These are phyloP conservation scores for Emergomyces orientalis DNA, from an alignment of 2,329 filamentous ascomycete species.

Conservation along the genomic window DNA sequence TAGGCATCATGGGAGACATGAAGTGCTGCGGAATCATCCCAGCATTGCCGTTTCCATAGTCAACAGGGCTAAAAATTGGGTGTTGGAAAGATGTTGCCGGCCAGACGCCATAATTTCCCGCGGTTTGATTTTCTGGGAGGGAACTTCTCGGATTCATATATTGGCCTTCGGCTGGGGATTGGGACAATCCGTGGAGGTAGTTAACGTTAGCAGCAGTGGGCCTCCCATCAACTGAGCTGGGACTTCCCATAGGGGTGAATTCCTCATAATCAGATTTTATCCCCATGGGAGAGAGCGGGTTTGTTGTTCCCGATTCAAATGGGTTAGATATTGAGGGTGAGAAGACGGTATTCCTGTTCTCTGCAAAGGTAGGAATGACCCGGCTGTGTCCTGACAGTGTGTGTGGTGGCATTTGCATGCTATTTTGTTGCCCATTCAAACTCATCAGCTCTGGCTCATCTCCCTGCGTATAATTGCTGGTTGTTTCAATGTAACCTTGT, in stretches of 20 bases:
- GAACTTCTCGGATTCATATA: conserved; percentile 16
- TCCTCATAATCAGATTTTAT: conserved; percentile 2
- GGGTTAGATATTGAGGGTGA: not conserved
- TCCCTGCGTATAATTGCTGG: too few species aligned
- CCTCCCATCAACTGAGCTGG: conserved; percentile 4
- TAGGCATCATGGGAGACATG: conserved; percentile 23
- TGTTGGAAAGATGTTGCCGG: conserved; percentile 25
- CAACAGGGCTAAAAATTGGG: conserved; percentile 26
- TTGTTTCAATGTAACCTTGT: not conserved
- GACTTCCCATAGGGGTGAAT: not conserved
- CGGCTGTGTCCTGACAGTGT: conserved; percentile 13
- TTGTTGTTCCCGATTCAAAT: not conserved
- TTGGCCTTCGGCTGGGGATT: not conserved
- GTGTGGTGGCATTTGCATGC: conserved; percentile 10
- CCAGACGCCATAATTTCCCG: conserved; percentile 25
- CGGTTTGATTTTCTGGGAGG: conserved; percentile 18
- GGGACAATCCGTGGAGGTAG: conserved; percentile 20
- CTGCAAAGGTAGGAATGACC: conserved; percentile 23
- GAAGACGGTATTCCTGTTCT: conserved; percentile 15
- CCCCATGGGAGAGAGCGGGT: not conserved
- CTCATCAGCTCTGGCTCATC: not conserved
- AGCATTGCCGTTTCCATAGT: conserved; percentile 19
- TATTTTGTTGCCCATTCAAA: not conserved
- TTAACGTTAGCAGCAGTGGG: conserved; percentile 20
- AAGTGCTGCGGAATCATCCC: conserved; percentile 21